Percentiles rank a stretch among this genome's conserved stretches.
phyloP scores from a whole-genome alignment of 176 grass and related monocot species.

The Elymus sibiricus region DNA sequence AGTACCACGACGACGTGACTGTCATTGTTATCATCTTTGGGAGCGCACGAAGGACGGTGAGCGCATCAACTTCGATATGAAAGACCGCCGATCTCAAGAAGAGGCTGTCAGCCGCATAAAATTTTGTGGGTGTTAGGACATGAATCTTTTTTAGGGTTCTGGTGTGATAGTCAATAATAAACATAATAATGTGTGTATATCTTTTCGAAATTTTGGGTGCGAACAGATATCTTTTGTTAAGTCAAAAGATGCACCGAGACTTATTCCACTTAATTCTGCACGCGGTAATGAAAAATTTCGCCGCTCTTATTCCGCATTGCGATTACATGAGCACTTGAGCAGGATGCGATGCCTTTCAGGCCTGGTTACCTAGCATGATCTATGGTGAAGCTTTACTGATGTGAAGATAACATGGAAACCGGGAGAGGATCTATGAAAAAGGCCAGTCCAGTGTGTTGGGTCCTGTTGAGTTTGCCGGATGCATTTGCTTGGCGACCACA shows the following conservation, averaged over 20 bases:
- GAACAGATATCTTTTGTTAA: constrained; percentile 16
- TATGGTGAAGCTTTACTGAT: background rate
- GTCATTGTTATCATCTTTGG: constrained; percentile 88
- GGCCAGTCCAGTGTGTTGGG: background rate
- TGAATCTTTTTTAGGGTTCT: background rate
- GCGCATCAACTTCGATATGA: constrained; percentile 70
- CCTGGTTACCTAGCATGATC: background rate
- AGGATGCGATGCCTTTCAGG: background rate
- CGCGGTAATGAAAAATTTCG: no score
- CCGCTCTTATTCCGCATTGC: background rate
- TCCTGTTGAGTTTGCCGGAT: background rate
- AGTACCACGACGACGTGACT: constrained; percentile 93
- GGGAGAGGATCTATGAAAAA: background rate
- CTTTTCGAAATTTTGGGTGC: constrained; percentile 1
- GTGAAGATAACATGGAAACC: background rate
- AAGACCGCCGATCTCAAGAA: constrained; percentile 3
- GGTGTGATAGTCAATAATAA: constrained; percentile 33
- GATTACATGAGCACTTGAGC: background rate
- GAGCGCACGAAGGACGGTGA: constrained; percentile 70
- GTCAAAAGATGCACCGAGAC: constrained; percentile 11
- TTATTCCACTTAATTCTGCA: constrained; percentile 15
- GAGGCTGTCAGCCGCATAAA: background rate
- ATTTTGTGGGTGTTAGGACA: constrained; percentile 23
- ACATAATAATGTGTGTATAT: constrained; percentile 20
- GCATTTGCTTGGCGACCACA: background rate